Conservation (phyloP, 192 early-diverging fungal species). For the Gamsiella multidivaricata region DNA sequence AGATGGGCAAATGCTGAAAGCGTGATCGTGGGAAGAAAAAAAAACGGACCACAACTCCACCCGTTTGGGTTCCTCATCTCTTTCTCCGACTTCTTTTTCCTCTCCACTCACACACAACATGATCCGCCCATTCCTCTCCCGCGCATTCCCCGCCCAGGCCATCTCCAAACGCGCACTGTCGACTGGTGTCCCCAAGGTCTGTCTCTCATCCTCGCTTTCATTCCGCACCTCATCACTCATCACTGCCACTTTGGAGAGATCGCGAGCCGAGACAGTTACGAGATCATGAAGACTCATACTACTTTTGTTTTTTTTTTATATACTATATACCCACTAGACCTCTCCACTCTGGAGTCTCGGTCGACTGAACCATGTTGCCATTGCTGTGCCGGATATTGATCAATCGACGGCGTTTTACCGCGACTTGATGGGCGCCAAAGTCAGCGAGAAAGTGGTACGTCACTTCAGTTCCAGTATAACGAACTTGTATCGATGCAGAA, state of each 20-base stretch:
- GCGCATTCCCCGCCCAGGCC: constrained; percentile 16
- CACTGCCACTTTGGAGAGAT: constrained; percentile 1
- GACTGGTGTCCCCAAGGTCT: constrained; percentile 47
- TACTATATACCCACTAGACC: constrained; percentile 5
- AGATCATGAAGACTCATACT: no score
- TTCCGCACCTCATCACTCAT: not conserved
- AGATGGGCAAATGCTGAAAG: no score
- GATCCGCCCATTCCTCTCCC: constrained; percentile 37
- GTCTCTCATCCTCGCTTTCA: not conserved
- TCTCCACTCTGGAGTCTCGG: constrained; percentile 75
- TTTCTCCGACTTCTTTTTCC: constrained; percentile 6
- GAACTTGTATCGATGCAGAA: not conserved
- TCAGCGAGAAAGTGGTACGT: constrained; percentile 73
- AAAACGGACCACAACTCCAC: no score
- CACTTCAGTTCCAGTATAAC: not conserved
- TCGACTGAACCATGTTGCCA: constrained; percentile 83
- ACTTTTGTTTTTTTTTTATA: not conserved
- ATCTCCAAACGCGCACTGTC: constrained; percentile 26
- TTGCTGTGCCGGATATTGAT: constrained; percentile 81
- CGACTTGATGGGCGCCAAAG: constrained; percentile 74
- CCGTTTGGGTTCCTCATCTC: no score
- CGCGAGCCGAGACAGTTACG: no score
- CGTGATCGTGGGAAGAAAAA: no score
- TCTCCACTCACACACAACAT: constrained; percentile 12
- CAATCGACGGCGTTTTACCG: constrained; percentile 77